Conservation (phyloP, 768 basidiomycete genomes). For the Podaxis mareebaensis region DNA sequence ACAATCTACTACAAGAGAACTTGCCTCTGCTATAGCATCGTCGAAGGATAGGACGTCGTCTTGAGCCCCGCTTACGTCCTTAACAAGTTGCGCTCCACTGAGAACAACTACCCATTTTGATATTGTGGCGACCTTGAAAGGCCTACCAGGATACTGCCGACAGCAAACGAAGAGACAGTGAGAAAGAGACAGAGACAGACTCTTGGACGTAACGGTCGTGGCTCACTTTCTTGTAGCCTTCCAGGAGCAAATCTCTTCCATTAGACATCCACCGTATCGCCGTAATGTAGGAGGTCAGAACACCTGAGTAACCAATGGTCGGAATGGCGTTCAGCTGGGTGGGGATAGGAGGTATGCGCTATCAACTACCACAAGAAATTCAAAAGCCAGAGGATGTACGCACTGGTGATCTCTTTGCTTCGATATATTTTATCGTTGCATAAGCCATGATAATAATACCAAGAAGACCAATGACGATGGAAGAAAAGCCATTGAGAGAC, state of each 20-base stretch:
- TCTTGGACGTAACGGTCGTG: neutral
- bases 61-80: conserved; percentile 40
- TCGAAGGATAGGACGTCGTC: conserved; percentile 38
- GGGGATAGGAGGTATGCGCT: neutral
- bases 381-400: neutral
- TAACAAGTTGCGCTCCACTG: conserved; percentile 27
- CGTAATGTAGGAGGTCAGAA: conserved; percentile 12
- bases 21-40: conserved; percentile 33
- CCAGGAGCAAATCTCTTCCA: neutral
- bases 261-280: conserved; percentile 6
- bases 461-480: neutral
- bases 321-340: conserved; percentile 12
- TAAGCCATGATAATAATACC: neutral
- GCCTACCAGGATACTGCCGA: conserved; percentile 22
- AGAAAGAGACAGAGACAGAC: too few species aligned
- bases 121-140: conserved; percentile 28
- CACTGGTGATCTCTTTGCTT: neutral
- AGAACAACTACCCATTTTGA: conserved; percentile 43
- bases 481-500: neutral
- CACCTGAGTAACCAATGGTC: conserved; percentile 12
- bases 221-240: neutral
- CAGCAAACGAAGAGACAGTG: too few species aligned
- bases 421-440: neutral
- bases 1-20: conserved; percentile 26
- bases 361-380: neutral